Percentiles rank a stretch among this genome's conserved stretches.
phyloP scores from a whole-genome alignment of 345 rosid species.

The Aegle marmelos region DNA sequence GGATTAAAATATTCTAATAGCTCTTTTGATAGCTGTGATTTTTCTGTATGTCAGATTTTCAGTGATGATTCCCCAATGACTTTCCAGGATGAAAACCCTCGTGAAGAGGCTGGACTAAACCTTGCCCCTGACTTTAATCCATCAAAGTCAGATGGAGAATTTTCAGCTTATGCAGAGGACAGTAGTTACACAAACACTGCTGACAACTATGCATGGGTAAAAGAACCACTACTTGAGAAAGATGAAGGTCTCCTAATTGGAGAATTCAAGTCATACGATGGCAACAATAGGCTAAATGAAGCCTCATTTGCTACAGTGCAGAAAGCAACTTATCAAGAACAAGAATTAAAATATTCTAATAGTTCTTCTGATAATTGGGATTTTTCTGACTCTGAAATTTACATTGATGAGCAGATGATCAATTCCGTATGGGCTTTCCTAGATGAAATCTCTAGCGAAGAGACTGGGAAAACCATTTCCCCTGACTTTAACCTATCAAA shows the following conservation, averaged over 20 bases:
- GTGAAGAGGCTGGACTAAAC: background rate
- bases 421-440: background rate
- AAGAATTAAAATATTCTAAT: no score
- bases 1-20: background rate
- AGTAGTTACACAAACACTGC: no score
- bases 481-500: background rate
- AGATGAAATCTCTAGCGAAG: background rate
- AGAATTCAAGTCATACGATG: no score
- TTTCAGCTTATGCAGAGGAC: no score
- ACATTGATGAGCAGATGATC: background rate
- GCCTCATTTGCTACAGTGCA: background rate
- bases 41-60: no score
- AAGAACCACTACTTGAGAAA: no score
- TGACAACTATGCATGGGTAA: no score
- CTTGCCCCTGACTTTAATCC: background rate
- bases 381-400: no score
- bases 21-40: no score
- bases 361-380: no score
- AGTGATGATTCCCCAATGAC: background rate
- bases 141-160: background rate
- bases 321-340: no score
- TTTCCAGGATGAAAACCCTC: background rate
- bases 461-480: background rate
- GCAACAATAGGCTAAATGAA: background rate
- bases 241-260: background rate